Evolutionary conservation across 2,329 filamentous ascomycete genomes (phyloP).

Genomic region (Aureobasidium sp.): DNA sequence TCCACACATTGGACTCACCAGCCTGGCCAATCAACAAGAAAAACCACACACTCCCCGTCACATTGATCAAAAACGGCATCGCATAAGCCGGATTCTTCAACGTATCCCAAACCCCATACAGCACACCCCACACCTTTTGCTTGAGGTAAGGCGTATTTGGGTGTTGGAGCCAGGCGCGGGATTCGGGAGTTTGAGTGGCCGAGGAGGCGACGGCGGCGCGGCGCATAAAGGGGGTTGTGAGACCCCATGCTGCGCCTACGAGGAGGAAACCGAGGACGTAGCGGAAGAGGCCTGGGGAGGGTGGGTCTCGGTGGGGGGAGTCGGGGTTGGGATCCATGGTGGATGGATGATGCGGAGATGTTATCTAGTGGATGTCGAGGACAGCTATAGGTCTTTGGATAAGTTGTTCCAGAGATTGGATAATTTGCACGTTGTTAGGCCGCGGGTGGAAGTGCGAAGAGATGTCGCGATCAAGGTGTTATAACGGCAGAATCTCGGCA

Average conservation of each 20-base stretch:
- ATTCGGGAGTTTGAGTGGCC: constrained; percentile 38
- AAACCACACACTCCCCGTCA: constrained; percentile 94
- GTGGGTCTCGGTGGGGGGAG: constrained; percentile 20
- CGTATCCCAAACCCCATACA: constrained; percentile 70
- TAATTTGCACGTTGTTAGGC: background rate
- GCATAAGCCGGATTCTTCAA: constrained; percentile 76
- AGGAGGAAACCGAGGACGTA: background rate
- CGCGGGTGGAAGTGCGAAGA: background rate
- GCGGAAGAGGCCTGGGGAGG: constrained; percentile 1
- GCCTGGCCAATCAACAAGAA: constrained; percentile 88
- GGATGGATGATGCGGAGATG: no score
- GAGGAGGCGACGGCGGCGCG: constrained; percentile 58
- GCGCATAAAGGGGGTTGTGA: constrained; percentile 84
- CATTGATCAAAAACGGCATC: constrained; percentile 72
- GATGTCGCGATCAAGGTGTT: background rate
- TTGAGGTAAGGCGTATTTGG: constrained; percentile 49
- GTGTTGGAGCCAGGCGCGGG: constrained; percentile 36
- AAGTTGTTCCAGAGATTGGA: background rate
- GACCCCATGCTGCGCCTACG: constrained; percentile 38
- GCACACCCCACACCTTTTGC: constrained; percentile 52
- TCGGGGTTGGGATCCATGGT: constrained; percentile 25
- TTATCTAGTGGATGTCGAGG: background rate
- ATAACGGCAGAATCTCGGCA: background rate
- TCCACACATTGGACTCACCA: constrained; percentile 47
- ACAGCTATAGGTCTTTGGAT: background rate